phyloP scores from a whole-genome alignment of 2,329 filamentous ascomycete genomes.

The Leptosphaerulina australis region DNA sequence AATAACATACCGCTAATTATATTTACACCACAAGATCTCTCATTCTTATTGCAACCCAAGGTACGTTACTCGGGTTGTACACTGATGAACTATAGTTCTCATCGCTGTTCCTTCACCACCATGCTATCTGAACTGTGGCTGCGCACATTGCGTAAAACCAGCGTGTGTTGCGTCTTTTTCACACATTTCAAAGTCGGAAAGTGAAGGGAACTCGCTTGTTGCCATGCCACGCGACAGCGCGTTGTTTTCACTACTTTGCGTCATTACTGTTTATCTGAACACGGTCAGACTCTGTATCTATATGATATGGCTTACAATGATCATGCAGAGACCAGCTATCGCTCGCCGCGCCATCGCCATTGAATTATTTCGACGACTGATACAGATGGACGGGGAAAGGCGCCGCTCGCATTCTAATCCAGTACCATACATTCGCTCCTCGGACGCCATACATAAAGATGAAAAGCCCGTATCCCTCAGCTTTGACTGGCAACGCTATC shows the following conservation, averaged over 20 bases:
- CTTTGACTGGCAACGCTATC: not conserved
- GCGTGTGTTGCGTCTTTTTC: not conserved
- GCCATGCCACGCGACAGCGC: conserved; percentile 15
- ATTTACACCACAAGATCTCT: not conserved
- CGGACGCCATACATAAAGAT: not conserved
- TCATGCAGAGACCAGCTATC: conserved; percentile 24
- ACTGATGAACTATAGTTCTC: not conserved
- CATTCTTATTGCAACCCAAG: conserved; percentile 4
- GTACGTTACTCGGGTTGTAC: not conserved
- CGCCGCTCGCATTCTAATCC: not conserved
- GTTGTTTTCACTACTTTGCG: conserved; percentile 5
- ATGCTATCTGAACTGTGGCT: conserved; percentile 1
- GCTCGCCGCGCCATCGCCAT: conserved; percentile 20
- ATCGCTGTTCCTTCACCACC: not conserved
- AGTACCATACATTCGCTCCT: not conserved
- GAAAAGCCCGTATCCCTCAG: not conserved
- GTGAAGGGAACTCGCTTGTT: conserved; percentile 9
- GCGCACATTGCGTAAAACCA: not conserved
- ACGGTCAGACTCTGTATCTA: conserved; percentile 9
- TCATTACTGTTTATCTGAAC: conserved; percentile 11
- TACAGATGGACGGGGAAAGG: conserved; percentile 7
- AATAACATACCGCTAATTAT: not conserved
- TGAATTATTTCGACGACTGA: conserved; percentile 19
- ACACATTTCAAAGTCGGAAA: not conserved
- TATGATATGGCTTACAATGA: conserved; percentile 14